phyloP scores from a whole-genome alignment of 1,139 yeast species.

The Yamadazyma triangularis region DNA sequence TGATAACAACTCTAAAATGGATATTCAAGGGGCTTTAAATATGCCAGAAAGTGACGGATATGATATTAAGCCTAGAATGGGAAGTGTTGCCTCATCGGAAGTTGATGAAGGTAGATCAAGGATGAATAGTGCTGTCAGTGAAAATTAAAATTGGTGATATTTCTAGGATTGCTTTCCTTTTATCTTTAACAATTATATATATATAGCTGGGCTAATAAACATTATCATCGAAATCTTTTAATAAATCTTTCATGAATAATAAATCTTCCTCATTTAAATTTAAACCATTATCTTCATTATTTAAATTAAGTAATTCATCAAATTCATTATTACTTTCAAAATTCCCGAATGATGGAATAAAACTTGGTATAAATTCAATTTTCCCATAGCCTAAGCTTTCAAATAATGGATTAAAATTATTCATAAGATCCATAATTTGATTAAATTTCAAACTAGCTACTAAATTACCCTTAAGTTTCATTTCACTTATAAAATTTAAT shows the following conservation, averaged over 20 bases:
- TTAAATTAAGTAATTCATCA: constrained; percentile 2
- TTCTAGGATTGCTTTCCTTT: constrained; percentile 6
- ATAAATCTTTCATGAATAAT: constrained; percentile 13
- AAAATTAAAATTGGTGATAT: constrained; percentile 1
- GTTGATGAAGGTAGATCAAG: constrained; percentile 10
- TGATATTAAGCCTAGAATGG: constrained; percentile 15
- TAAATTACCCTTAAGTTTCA: constrained; percentile 20
- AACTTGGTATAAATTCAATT: not conserved
- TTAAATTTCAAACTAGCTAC: constrained; percentile 21
- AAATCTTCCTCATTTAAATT: constrained; percentile 15
- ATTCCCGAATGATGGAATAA: not conserved
- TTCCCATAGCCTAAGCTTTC: constrained; percentile 2
- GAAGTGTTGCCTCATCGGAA: constrained; percentile 19
- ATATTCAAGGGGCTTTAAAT: constrained; percentile 1
- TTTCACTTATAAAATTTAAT: constrained; percentile 18
- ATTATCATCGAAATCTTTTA: constrained; percentile 6
- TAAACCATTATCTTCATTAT: constrained; percentile 4
- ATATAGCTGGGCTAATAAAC: not conserved
- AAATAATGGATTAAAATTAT: constrained; percentile 8
- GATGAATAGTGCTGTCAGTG: constrained; percentile 12
- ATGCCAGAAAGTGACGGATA: constrained; percentile 1
- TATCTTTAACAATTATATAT: too few relatives aligned
- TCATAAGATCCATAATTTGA: constrained; percentile 16
- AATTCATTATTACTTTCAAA: not conserved
- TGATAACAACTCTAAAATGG: constrained; percentile 2